A percentile compares a stretch with the other conserved stretches of the same genome.
Evolutionary conservation across 2,329 filamentous ascomycete genomes (phyloP).

Genomic region (Aspergillus spinulosporus): DNA sequence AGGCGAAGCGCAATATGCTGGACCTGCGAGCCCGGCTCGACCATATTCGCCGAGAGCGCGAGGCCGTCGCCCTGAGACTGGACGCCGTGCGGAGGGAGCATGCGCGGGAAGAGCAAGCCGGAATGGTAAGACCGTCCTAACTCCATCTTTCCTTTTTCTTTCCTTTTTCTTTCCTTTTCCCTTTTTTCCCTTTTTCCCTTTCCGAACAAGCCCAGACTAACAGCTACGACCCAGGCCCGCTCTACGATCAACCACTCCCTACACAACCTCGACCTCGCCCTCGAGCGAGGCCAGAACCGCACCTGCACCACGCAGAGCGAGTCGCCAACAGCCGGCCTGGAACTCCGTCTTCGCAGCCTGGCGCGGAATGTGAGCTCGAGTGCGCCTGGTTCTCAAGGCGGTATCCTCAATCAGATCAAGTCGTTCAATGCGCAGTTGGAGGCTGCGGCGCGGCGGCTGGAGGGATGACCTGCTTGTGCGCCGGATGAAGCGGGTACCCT

Average conservation of each 20-base stretch:
- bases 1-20: constrained; percentile 47
- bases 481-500: background rate
- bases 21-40: constrained; percentile 51
- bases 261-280: constrained; percentile 43
- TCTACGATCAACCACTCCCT: constrained; percentile 45
- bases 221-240: constrained; percentile 31
- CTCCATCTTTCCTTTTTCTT: too few species aligned
- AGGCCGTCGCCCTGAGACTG: constrained; percentile 51
- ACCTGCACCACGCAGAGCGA: constrained; percentile 18
- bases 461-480: constrained; percentile 21
- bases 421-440: constrained; percentile 48
- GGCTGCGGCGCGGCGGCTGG: constrained; percentile 30
- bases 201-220: too few species aligned
- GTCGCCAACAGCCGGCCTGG: constrained; percentile 37
- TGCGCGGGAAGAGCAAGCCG: constrained; percentile 39
- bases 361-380: constrained; percentile 43
- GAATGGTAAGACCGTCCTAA: constrained; percentile 30
- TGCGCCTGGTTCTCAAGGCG: constrained; percentile 41
- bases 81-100: constrained; percentile 50
- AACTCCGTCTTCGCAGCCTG: constrained; percentile 46
- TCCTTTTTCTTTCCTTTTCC: too few species aligned
- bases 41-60: constrained; percentile 48
- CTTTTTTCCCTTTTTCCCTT: too few species aligned
- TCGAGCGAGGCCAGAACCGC: constrained; percentile 39
- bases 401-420: constrained; percentile 43